A percentile compares a stretch with the other conserved stretches of the same genome.
Conservation (phyloP, 78 protist species). For the Dictyostelium intermedium region DNA sequence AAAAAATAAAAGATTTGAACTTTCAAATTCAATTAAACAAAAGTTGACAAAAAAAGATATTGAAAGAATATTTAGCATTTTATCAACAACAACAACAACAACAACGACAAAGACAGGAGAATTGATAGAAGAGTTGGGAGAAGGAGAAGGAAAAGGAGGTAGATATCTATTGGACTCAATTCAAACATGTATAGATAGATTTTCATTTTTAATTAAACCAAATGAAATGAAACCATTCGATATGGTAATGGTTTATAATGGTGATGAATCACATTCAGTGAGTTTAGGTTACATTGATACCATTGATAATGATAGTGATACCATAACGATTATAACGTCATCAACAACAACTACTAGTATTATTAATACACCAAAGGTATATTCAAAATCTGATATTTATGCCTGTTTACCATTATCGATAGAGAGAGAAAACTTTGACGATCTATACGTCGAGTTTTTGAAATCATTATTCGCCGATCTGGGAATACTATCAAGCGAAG, state of each 20-base stretch:
- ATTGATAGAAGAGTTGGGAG: no score
- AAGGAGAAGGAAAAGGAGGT: no score
- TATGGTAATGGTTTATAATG: not conserved
- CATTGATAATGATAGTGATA: not conserved
- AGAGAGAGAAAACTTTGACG: not conserved
- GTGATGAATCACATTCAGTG: not conserved
- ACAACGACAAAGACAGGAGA: not conserved
- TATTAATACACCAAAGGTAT: not conserved
- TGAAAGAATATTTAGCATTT: not conserved
- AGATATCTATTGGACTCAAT: not conserved
- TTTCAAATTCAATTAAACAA: not conserved
- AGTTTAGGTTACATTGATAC: not conserved
- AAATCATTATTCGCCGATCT: not conserved
- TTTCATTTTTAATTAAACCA: not conserved
- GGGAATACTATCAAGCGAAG: not conserved
- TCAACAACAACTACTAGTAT: not conserved
- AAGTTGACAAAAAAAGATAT: not conserved
- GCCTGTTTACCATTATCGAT: not conserved
- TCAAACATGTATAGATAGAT: conserved; percentile 6
- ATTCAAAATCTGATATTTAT: not conserved
- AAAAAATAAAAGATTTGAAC: not conserved
- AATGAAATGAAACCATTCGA: not conserved
- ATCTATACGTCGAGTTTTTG: not conserved
- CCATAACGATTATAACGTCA: not conserved
- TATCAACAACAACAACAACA: not conserved